Evolutionary conservation across 2,329 filamentous ascomycete species (phyloP), one percentile per base, ranked within the genome.

Genomic region (Aaosphaeria pasadenensis): DNA sequence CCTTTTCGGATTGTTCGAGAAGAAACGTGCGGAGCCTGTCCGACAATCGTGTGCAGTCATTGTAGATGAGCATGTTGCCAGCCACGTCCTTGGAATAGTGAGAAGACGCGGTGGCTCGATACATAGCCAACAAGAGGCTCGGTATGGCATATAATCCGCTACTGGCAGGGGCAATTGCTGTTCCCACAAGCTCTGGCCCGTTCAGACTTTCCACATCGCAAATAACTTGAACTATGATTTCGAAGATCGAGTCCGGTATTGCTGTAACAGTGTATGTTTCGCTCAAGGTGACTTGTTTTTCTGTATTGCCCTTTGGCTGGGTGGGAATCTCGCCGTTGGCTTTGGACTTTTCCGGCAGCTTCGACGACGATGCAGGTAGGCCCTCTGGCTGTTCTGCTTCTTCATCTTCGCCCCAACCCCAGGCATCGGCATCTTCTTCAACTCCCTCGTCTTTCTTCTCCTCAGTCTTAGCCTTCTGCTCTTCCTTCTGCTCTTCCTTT

Each of bases 201-300:
- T 82, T 82, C 42, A 92, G 72, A 1, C 74, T 77, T 7, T 81
- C 60, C 38, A 77, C 70, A 48, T 77, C 70, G 40, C 64, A 52
- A 51, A 79, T 62, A 6, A 74, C 66, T 42, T 73, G 52, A 81
- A 77, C 74, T 45, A 92, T 83, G 30, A 89, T 77, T 13, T 82
- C 77, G 17, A 91, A 76, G 9, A 97, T 84, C 4, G 85, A 82
- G 51, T 90, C 86, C 1, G 94, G 92, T 67, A 96, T 87, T 2
- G 88, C 87, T 0, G 92, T 96, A 44, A 96, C 88, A 49, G 85
- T 88, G 68, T 96, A 99, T 1, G 81, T 88, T 71, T 99, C 94
- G 52, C 80, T 87, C 40, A 97, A 73, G 0, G 88, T 87, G 50
- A 97, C 74, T 63, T 94, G 87, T 47, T 83, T 77, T 6, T 75